Evolutionary conservation across 345 rosid genomes (phyloP), one percentile per base, ranked within the genome.

Genomic region (Populus simonii): DNA sequence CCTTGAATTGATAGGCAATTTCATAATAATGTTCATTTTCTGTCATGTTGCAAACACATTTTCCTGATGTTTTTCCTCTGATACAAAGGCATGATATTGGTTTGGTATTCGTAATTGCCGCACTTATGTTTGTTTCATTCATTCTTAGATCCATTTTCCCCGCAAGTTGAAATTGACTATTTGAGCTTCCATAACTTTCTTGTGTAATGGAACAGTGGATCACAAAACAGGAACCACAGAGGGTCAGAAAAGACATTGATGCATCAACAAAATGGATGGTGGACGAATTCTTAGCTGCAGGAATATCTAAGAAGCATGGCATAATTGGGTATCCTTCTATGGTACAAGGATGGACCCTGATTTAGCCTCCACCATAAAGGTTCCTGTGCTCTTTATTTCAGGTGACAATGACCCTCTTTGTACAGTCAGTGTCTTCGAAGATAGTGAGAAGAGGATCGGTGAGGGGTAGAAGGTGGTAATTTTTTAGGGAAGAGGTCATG

Each of bases 391-490:
- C 89, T 86, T 90, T 70, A 85, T 95, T 81, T 75, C 93, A 11
- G 98, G 99, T 59, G 96, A 92, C 45, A 62, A 68, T 15, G 98
- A 95, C 83, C 90, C 89, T 3, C 94, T 89, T 20, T 95, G 99
- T 59, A 72, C 86, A 0, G 88, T 89, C 29, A 76, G 80, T 16
- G 71, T 78, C 27, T 77, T 90, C 72, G 79, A 86, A 33, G 88
- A 89, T 43, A 59, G 90, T 13, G 85, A 87, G 83, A 77, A 83
- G 84, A 79, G 80, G 16, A 84, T 92, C 33, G 90, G 89, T 20
- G 38, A 81, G 49, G 89, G 86, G 0, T 90, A 97, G 8, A 85
- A 47, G 82, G 84, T 85, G 33, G 88, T 86, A 29, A 82, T 93
- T 65, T 94, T 88, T 61, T 74, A 90, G 79, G 92, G 88, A 69